Percentiles rank a stretch among this genome's conserved stretches.
These are phyloP conservation scores for Leptographium lundbergii DNA, from an alignment of 2,329 filamentous ascomycete genomes.

Conservation along the genomic window DNA sequence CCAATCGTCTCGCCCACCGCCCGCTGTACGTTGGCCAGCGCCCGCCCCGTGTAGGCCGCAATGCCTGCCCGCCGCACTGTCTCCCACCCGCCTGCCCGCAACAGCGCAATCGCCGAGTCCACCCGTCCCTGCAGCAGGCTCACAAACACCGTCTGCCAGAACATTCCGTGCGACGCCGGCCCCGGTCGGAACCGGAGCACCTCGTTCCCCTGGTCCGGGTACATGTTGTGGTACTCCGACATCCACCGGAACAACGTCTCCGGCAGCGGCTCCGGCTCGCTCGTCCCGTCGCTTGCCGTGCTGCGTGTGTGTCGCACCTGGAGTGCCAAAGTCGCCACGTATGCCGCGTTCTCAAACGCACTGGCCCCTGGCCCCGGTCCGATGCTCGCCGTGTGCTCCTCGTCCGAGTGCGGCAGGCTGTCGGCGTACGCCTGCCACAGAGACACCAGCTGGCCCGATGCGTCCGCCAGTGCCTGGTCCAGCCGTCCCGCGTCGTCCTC, in stretches of 20 bases:
- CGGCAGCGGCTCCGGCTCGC: constrained; percentile 45
- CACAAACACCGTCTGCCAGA: constrained; percentile 75
- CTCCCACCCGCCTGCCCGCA: constrained; percentile 67
- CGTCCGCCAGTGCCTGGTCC: constrained; percentile 41
- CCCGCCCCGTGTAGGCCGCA: constrained; percentile 57
- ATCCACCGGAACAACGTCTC: constrained; percentile 77
- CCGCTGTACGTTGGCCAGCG: constrained; percentile 65
- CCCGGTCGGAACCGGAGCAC: constrained; percentile 55
- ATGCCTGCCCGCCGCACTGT: constrained; percentile 57
- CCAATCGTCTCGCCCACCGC: constrained; percentile 57
- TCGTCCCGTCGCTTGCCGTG: constrained; percentile 19
- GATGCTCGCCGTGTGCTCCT: constrained; percentile 42
- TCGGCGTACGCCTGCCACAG: constrained; percentile 45
- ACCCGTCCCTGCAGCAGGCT: constrained; percentile 66
- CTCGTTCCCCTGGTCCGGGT: constrained; percentile 51
- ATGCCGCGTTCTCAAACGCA: constrained; percentile 63
- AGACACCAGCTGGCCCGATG: constrained; percentile 36
- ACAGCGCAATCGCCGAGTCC: constrained; percentile 48
- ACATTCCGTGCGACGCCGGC: constrained; percentile 62
- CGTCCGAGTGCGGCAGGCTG: constrained; percentile 23
- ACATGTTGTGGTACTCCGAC: constrained; percentile 59
- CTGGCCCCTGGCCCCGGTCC: constrained; percentile 50
- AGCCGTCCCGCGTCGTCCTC: constrained; percentile 43
- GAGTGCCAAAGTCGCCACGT: constrained; percentile 64
- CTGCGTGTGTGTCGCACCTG: constrained; percentile 60